Evolutionary conservation across 768 basidiomycete species (phyloP).

Genomic region (Amanita polypyramis): DNA sequence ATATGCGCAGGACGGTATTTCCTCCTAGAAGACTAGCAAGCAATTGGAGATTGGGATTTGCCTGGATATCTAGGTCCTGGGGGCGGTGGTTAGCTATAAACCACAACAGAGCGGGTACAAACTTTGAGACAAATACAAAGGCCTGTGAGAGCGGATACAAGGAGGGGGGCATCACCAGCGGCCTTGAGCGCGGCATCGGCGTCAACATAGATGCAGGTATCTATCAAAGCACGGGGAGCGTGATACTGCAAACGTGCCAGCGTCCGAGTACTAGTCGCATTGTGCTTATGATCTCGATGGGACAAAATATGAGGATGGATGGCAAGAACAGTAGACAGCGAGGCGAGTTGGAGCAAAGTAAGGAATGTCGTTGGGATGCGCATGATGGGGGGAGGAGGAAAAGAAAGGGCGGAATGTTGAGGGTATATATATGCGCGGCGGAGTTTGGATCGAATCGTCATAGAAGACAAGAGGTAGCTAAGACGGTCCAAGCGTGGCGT

Average conservation of each 20-base stretch:
- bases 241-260: constrained; percentile 18
- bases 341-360: neutral
- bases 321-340: constrained; percentile 4
- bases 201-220: constrained; percentile 20
- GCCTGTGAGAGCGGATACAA: constrained; percentile 15
- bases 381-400: constrained; percentile 12
- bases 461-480: neutral
- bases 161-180: constrained; percentile 13
- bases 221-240: constrained; percentile 18
- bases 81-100: constrained; percentile 6
- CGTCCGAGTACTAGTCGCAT: constrained; percentile 9
- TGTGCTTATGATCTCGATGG: constrained; percentile 13
- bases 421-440: constrained; percentile 10
- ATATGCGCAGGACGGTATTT: constrained; percentile 12
- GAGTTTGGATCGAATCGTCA: constrained; percentile 5
- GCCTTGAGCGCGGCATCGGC: constrained; percentile 16
- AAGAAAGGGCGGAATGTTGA: constrained; percentile 12
- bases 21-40: constrained; percentile 19
- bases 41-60: constrained; percentile 17
- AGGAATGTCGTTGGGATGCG: neutral
- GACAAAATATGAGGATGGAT: constrained; percentile 15
- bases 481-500: neutral
- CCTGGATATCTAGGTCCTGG: constrained; percentile 24
- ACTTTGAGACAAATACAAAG: constrained; percentile 34
- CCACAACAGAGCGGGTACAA: constrained; percentile 1